Evolutionary conservation across 2,329 filamentous ascomycete species (phyloP).

Genomic region (Colletotrichum sp.): DNA sequence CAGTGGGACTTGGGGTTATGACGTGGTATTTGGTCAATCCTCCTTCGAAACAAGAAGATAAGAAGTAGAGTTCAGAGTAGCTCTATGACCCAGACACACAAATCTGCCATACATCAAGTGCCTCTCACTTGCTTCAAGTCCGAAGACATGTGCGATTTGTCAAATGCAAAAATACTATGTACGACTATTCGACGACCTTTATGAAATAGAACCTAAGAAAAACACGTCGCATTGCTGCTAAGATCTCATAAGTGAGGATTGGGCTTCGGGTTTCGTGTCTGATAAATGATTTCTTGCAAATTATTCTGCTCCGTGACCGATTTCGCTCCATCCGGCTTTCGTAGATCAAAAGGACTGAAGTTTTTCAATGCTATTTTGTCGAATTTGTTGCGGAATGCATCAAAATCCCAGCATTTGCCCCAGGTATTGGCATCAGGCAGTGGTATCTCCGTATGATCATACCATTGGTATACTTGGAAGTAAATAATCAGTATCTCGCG

Average conservation of each 20-base stretch:
- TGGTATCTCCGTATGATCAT: neutral
- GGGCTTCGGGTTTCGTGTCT: neutral
- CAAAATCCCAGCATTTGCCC: slow-evolving; percentile 9
- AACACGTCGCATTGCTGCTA: neutral
- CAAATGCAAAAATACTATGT: neutral
- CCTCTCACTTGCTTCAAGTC: neutral
- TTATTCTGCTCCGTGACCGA: slow-evolving; percentile 2
- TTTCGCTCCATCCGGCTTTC: neutral
- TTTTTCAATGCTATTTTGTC: neutral
- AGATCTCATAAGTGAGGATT: neutral
- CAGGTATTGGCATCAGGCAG: slow-evolving; percentile 4
- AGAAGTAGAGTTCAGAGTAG: neutral
- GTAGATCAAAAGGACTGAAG: neutral
- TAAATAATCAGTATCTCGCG: neutral
- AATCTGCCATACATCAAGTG: neutral
- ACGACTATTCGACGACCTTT: neutral
- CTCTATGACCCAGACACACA: neutral
- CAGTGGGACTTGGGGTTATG: neutral
- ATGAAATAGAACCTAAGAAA: neutral
- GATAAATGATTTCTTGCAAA: slow-evolving; percentile 3
- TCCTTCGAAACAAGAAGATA: neutral
- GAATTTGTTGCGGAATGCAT: neutral
- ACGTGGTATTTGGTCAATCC: neutral
- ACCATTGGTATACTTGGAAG: slow-evolving; percentile 1
- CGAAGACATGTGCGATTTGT: neutral